Base-by-base conservation (phyloP, 768 basidiomycete species). In the Tricholoma saponaceum region DNA sequence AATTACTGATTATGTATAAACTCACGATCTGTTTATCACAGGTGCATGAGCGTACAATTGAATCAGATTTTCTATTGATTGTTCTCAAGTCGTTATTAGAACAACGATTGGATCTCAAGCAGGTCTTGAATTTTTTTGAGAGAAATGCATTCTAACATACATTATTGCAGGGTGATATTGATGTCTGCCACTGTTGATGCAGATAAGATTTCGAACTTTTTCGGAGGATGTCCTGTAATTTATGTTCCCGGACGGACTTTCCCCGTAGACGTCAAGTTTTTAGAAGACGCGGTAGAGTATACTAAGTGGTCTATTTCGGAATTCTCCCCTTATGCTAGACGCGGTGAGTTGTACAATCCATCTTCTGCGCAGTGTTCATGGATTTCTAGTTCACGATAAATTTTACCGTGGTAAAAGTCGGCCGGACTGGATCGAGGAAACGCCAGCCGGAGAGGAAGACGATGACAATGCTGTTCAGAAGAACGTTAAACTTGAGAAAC, bases 131-230 rank as follows among this genome's bases (percentile, higher is more conserved):
- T 33, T 16, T 12, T 26, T 10, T 37, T 46, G 30, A 47, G 18
- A 52, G 18, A 16, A 18, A n/a, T 35, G 14, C 23, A 41, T 43
- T 30, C 39, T 56, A 51, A 60, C 59, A 35, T 47, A n/a, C n/a
- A 28, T 9, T 49, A 16, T 52, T 14, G 26, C 56, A 95, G 92
- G 72, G 84, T 99, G 39, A 83, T 98, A 14, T 79, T 98, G 49
- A 99, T 99, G 96, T 96, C 94, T 30, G 96, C 97, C 0, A 99
- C 97, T 0, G 78, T 97, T 23, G 94, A 99, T 62, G 86, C 92
- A 1, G 87, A 91, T 55, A 95, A 95, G 75, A 84, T 98, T 39
- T 90, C 95, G 10, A 74, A 71, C 13, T 98, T 88, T 70, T 97
- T 98, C 68, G 91, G 87, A n/a, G 83, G 84, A 47, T 89, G 89